Evolutionary conservation across 768 basidiomycete species (phyloP), one percentile per base, ranked within the genome.

Genomic region (Lyophyllum semitale): DNA sequence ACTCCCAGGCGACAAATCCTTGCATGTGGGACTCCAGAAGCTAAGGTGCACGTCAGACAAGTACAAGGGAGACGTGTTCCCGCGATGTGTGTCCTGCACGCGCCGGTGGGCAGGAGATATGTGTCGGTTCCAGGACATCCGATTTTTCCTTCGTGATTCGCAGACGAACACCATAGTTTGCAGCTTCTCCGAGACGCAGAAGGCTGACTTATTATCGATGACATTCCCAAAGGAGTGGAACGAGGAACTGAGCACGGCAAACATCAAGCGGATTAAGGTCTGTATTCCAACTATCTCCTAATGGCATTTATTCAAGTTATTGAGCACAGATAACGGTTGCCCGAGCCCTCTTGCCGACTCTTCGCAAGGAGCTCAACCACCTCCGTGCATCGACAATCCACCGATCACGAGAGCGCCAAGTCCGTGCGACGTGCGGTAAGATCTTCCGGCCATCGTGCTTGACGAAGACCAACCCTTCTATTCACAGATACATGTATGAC

Each of bases 31-130:
- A 64, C 73, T 88, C 23, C 91, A 93, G 55, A 85, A 84, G 56
- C 85, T 89, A 2, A 82, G 91, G 5, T 93, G 91, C 73, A 93
- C 92, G 91, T 91, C 90, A 0, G 87, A 84, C 62, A 80, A 88
- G 45, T 92, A 91, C 67, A 82, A 82, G 58, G 71, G 76, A 41
- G 88, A 91, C 59, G 76, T 80, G 48, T 89, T 91, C 69, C 88
- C 90, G 37, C 85, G 88, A 13, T 93, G 91, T 63, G 87, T 92
- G 32, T 87, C 89, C 2, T 93, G 91, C 68, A 91, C 87, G 30
- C 85, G 91, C 38, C 86, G 91, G 22, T 92, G 91, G 90, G 89
- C 89, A 0, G 90, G 91, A 37, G 91, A 93, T 66, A 91, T 89
- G 2, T 93, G 91, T 66, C 85, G 91, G 23, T 93, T 93, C 71